These are phyloP conservation scores for Lecanicillium sp. DNA, from an alignment of 2,329 filamentous ascomycete genomes.

Conservation along the genomic window DNA sequence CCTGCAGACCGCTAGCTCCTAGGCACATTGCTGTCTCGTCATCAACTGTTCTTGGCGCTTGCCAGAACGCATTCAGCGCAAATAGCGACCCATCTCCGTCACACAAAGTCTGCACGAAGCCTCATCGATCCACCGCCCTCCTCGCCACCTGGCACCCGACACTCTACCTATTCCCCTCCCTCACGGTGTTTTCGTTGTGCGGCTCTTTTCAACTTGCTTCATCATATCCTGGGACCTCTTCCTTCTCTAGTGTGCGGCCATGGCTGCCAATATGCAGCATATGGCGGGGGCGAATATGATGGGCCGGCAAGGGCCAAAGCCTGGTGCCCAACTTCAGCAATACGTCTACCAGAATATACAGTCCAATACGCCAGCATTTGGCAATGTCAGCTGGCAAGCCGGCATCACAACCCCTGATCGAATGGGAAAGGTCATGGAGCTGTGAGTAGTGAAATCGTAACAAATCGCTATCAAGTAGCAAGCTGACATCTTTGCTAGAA, in stretches of 20 bases:
- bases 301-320: conserved; percentile 28
- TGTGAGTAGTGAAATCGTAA: conserved; percentile 25
- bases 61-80: too few species aligned
- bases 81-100: too few species aligned
- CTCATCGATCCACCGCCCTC: too few species aligned
- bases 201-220: neutral
- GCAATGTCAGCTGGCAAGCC: conserved; percentile 30
- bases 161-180: neutral
- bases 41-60: too few species aligned
- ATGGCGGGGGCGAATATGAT: conserved; percentile 43
- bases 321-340: conserved; percentile 26
- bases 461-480: neutral
- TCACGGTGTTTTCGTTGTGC: neutral
- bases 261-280: conserved; percentile 53
- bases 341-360: conserved; percentile 32
- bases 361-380: conserved; percentile 22
- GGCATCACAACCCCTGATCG: conserved; percentile 29
- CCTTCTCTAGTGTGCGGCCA: conserved; percentile 31
- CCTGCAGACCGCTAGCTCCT: too few species aligned
- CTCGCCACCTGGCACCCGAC: too few species aligned
- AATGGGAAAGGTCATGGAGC: conserved; percentile 31
- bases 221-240: conserved; percentile 8
- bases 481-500: conserved; percentile 24
- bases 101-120: too few species aligned
- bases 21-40: too few species aligned